A percentile compares a stretch with the other conserved stretches of the same genome.
Conservation (phyloP, 148 eudicot genomes). For the Rhododendron ovatum region DNA sequence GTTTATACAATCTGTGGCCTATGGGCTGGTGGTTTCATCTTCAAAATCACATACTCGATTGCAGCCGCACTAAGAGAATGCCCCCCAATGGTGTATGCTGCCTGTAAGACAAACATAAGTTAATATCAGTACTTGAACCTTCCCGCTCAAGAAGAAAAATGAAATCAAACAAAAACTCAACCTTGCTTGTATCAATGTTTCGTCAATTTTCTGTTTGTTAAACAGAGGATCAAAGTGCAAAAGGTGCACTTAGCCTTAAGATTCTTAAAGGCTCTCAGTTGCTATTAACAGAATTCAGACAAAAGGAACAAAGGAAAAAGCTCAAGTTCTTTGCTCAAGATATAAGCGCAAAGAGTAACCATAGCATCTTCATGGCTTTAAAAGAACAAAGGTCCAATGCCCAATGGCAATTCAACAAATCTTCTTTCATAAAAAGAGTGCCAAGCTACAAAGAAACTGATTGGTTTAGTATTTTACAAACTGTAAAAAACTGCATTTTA, state of each 20-base stretch:
- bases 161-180: neutral
- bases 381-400: neutral
- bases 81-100: slow-evolving; percentile 18
- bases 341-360: neutral
- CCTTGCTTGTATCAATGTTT: neutral
- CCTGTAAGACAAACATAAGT: neutral
- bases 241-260: neutral
- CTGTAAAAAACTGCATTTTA: neutral
- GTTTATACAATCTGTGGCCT: slow-evolving; percentile 18
- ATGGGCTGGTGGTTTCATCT: slow-evolving; percentile 22
- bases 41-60: slow-evolving; percentile 16
- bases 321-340: neutral
- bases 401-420: neutral
- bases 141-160: neutral
- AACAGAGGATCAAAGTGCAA: neutral
- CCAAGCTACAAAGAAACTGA: neutral
- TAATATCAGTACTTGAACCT: neutral
- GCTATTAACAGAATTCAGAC: neutral
- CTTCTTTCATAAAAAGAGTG: neutral
- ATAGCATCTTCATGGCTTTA: neutral
- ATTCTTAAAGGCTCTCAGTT: neutral
- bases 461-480: neutral
- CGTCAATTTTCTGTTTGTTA: neutral
- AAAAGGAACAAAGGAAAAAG: neutral
- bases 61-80: slow-evolving; percentile 20